phyloP scores from a whole-genome alignment of 306 rosid genomes.

The Sphenostylis stenocarpa region DNA sequence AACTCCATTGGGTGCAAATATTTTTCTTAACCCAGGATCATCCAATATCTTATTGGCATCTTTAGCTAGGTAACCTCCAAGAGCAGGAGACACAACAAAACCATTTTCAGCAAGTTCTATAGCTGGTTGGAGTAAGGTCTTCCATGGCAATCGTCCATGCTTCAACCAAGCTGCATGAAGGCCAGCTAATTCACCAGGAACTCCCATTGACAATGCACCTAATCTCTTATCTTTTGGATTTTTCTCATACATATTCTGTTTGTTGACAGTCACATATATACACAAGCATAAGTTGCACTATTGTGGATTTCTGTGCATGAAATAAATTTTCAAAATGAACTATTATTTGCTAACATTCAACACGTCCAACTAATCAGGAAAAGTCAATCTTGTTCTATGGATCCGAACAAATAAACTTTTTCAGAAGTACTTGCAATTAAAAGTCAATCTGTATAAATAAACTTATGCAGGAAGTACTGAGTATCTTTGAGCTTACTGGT shows the following conservation, averaged over 20 bases:
- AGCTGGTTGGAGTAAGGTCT: slow-evolving; percentile 70
- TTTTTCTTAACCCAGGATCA: slow-evolving; percentile 66
- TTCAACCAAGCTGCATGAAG: slow-evolving; percentile 82
- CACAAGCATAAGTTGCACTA: slow-evolving; percentile 18
- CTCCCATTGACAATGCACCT: slow-evolving; percentile 78
- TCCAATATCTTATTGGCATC: slow-evolving; percentile 39
- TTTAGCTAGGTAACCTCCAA: slow-evolving; percentile 32
- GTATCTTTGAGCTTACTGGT: too few species aligned
- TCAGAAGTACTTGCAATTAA: not conserved
- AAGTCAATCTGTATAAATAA: too few species aligned
- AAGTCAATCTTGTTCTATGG: not conserved
- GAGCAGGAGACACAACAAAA: slow-evolving; percentile 55
- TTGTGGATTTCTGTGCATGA: not conserved
- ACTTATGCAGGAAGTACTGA: too few species aligned
- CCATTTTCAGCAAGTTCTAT: slow-evolving; percentile 75
- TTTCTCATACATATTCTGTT: slow-evolving; percentile 79
- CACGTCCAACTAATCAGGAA: not conserved
- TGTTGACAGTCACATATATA: slow-evolving; percentile 27
- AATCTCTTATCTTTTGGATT: slow-evolving; percentile 46
- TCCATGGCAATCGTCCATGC: slow-evolving; percentile 82
- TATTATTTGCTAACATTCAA: slow-evolving; percentile 2
- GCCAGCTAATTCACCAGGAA: slow-evolving; percentile 95
- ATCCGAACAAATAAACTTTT: too few species aligned
- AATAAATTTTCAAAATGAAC: slow-evolving; percentile 8
- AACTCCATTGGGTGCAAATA: slow-evolving; percentile 72